Evolutionary conservation across 805 yeast species (phyloP).

Genomic region (Ogataea trehalophila): DNA sequence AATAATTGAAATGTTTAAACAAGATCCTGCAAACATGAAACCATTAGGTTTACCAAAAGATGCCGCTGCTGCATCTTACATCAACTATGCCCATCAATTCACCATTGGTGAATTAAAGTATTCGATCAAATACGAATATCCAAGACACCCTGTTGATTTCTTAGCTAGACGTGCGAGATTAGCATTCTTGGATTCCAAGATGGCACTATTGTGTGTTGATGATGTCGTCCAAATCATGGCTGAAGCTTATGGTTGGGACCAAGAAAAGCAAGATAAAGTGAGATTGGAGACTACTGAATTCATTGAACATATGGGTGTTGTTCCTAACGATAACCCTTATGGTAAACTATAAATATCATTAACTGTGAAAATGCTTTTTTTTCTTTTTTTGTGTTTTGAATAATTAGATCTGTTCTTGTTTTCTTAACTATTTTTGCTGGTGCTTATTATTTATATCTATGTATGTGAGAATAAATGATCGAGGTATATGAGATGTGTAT

Average conservation of each 20-base stretch:
- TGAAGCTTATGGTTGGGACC: constrained; percentile 70
- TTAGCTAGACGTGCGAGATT: constrained; percentile 89
- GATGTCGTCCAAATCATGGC: constrained; percentile 85
- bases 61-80: constrained; percentile 26
- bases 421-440: background rate
- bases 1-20: constrained; percentile 52
- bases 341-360: constrained; percentile 11
- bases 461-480: too few relatives aligned
- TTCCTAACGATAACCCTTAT: constrained; percentile 22
- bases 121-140: constrained; percentile 76
- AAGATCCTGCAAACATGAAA: constrained; percentile 49
- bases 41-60: constrained; percentile 50
- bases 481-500: too few relatives aligned
- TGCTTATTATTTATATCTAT: too few relatives aligned
- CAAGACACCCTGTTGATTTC: constrained; percentile 85
- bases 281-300: constrained; percentile 47
- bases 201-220: constrained; percentile 75
- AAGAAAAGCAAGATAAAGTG: constrained; percentile 50
- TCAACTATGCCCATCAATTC: constrained; percentile 71
- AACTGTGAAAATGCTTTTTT: background rate
- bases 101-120: constrained; percentile 87
- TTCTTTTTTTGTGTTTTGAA: background rate
- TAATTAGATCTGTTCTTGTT: background rate
- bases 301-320: constrained; percentile 58
- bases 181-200: constrained; percentile 85